phyloP scores from a whole-genome alignment of 495 filamentous ascomycete genomes.

The Tuber aestivum region DNA sequence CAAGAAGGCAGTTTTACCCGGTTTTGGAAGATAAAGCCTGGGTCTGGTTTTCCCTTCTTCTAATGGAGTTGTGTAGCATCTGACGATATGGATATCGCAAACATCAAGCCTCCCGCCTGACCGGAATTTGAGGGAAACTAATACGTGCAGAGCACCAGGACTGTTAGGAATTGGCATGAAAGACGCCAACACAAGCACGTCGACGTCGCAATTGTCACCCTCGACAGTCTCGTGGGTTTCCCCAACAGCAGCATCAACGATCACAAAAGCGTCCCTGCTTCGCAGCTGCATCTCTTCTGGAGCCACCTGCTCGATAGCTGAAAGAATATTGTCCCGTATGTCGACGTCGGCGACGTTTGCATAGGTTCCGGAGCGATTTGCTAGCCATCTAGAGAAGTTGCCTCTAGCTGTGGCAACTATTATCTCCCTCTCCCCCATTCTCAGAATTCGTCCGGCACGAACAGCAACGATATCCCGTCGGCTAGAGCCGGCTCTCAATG shows the following conservation, averaged over 20 bases:
- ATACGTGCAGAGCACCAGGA: conserved; percentile 39
- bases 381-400: conserved; percentile 73
- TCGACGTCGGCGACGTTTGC: conserved; percentile 45
- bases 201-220: conserved; percentile 13
- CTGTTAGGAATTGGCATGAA: conserved; percentile 24
- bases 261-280: conserved; percentile 36
- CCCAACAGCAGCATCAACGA: conserved; percentile 31
- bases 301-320: conserved; percentile 41
- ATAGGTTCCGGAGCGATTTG: conserved; percentile 70
- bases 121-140: conserved; percentile 43
- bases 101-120: conserved; percentile 43
- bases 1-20: conserved; percentile 73
- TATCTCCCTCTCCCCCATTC: conserved; percentile 77
- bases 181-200: conserved; percentile 37
- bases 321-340: conserved; percentile 43
- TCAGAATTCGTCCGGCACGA: conserved; percentile 58
- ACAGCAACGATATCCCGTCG: conserved; percentile 73
- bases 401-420: conserved; percentile 69
- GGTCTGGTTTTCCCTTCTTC: conserved; percentile 51
- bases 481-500: conserved; percentile 57
- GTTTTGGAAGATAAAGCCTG: conserved; percentile 67
- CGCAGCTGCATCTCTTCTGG: conserved; percentile 20
- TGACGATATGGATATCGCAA: conserved; percentile 57
- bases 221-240: conserved; percentile 30
- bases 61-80: conserved; percentile 53